These are phyloP conservation scores for Thelonectria rubi DNA, from an alignment of 2,329 filamentous ascomycete species.

Conservation along the genomic window DNA sequence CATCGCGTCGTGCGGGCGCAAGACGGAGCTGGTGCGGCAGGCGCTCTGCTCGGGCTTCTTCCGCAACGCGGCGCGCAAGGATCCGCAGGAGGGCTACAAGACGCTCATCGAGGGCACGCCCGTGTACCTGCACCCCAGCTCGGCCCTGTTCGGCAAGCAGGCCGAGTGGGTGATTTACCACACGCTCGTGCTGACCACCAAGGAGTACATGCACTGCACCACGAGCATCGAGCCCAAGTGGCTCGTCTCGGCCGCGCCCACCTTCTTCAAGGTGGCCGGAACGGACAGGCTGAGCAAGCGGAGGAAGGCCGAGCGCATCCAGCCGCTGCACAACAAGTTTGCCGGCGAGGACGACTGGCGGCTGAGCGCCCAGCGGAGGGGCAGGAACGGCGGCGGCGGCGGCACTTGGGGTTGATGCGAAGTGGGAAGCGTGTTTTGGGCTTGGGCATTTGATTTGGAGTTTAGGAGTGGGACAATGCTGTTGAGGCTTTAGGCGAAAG, in stretches of 20 bases:
- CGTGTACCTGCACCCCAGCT: slow-evolving; percentile 92
- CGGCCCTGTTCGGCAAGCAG: slow-evolving; percentile 92
- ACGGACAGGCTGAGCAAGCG: slow-evolving; percentile 88
- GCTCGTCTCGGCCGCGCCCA: slow-evolving; percentile 96
- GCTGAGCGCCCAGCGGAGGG: slow-evolving; percentile 85
- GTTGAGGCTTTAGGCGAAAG: too few species aligned
- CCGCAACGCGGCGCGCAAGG: slow-evolving; percentile 92
- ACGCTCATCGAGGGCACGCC: slow-evolving; percentile 95
- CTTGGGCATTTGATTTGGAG: background rate
- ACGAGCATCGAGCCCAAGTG: slow-evolving; percentile 93
- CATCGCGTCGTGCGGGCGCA: slow-evolving; percentile 83
- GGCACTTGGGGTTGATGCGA: slow-evolving; percentile 84
- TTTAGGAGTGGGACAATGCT: background rate
- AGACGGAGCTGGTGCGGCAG: slow-evolving; percentile 87
- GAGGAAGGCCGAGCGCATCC: slow-evolving; percentile 93
- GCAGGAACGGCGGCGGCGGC: slow-evolving; percentile 83
- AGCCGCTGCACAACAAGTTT: slow-evolving; percentile 94
- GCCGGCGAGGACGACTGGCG: slow-evolving; percentile 95
- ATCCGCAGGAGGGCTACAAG: slow-evolving; percentile 96
- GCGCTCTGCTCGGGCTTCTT: slow-evolving; percentile 95
- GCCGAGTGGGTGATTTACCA: slow-evolving; percentile 97
- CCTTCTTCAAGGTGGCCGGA: slow-evolving; percentile 96
- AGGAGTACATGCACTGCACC: slow-evolving; percentile 98
- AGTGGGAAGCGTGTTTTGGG: background rate
- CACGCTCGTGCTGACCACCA: slow-evolving; percentile 87